A percentile compares a stretch with the other conserved stretches of the same genome.
Conservation (phyloP, 306 rosid genomes). For the Acacia crassicarpa region DNA sequence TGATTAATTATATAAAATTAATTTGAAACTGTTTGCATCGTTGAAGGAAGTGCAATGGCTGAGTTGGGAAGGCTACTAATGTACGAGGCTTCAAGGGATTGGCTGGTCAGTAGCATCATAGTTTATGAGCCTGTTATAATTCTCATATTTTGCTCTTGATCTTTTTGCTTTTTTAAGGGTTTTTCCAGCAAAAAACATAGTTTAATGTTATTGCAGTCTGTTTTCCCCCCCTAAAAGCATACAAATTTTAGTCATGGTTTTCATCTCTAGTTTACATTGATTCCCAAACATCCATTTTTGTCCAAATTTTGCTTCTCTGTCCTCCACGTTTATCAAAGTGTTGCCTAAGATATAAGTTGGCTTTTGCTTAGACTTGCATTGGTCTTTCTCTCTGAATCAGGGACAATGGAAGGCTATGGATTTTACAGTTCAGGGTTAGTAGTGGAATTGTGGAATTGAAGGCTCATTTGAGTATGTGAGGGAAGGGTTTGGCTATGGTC, state of each 20-base stretch:
- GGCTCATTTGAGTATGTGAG: background rate
- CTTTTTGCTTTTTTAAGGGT: background rate
- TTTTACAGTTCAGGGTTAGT: background rate
- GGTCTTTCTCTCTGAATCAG: background rate
- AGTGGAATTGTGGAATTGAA: background rate
- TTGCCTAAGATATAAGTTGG: background rate
- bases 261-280: background rate
- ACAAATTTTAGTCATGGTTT: slow-evolving; percentile 14
- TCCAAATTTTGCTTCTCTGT: slow-evolving; percentile 1
- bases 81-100: slow-evolving; percentile 94
- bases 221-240: background rate
- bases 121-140: slow-evolving; percentile 11
- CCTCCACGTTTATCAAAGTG: background rate
- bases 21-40: slow-evolving; percentile 22
- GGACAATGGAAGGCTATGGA: background rate
- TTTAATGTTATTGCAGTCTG: background rate
- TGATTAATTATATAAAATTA: background rate
- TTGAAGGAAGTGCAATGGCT: slow-evolving; percentile 90
- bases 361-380: background rate
- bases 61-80: slow-evolving; percentile 93
- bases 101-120: slow-evolving; percentile 71
- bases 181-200: background rate
- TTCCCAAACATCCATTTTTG: background rate
- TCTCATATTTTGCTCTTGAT: background rate
- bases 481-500: too few relatives aligned